Base-by-base conservation (phyloP, 371 early-diverging fungal species). In the Batrachochytrium dendrobatidis region DNA sequence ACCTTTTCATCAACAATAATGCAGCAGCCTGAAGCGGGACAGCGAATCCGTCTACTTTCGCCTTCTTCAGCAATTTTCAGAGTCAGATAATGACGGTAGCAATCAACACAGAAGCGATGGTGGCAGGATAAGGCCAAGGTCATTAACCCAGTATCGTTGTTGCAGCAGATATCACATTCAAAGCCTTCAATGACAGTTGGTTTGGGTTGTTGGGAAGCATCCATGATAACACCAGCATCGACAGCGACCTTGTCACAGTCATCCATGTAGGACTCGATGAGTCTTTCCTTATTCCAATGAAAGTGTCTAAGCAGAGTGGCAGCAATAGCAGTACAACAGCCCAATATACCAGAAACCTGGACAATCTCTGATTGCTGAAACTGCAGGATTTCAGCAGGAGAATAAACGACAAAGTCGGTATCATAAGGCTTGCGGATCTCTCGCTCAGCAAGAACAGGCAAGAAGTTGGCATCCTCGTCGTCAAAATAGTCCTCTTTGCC, bases 261-360 rank as follows among this genome's bases (percentile, higher is more conserved):
- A 45, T 91, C 90, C 86, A 92, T 88, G 68, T 90, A 92, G 35
- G 79, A 73, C 67, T 97, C 96, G 49, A 95, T 80, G 24, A 95
- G 73, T 54, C 81, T 73, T 65, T 98, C 96, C 71, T 91, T 91
- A 72, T 93, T 92, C 95, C 95, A 95, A 61, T 82, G 77, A 71
- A 86, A 92, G 67, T 81, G 82, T 77, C 26, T 81, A 76, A 74
- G 63, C 31, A 76, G 65, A 17, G 86, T 84, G 0, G 86, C 84
- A 8, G 73, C 76, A 7, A 84, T 75, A 26, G 83, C 72, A 18
- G 62, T 62, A 0, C 72, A 62, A 51, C 89, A 67, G 18, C 89
- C 92, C 58, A 83, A 69, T 33, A 90, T 77, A 15, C 72, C 76
- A 6, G 81, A 57, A 0, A 87, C 86, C 29, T 85, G 83, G 26